Conservation (phyloP, 345 rosid species). For the Cochlearia excelsa region DNA sequence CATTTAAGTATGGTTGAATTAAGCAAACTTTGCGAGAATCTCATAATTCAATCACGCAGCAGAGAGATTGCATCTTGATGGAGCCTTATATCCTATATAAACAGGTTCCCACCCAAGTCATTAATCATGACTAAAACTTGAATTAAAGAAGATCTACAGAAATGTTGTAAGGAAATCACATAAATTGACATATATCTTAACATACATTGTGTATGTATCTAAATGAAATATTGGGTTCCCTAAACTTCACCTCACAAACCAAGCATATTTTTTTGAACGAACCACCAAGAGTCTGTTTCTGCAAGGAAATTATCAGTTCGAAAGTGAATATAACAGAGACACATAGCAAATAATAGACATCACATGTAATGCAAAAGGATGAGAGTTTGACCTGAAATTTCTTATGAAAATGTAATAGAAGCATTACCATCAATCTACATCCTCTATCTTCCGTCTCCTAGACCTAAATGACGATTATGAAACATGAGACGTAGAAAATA, state of each 20-base stretch:
- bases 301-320: conserved; percentile 26
- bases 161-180: background rate
- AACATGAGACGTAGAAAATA: background rate
- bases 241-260: conserved; percentile 56
- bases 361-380: conserved; percentile 11
- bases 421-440: conserved; percentile 38
- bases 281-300: conserved; percentile 56
- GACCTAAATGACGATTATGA: conserved; percentile 40
- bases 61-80: conserved; percentile 64
- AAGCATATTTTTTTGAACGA: conserved; percentile 71
- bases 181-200: background rate
- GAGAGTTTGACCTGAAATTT: conserved; percentile 40
- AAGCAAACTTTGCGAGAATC: conserved; percentile 53
- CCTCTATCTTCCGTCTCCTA: conserved; percentile 57
- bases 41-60: conserved; percentile 57
- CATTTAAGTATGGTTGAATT: conserved; percentile 65
- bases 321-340: background rate
- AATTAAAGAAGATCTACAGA: background rate
- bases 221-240: conserved; percentile 67
- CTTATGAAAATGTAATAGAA: conserved; percentile 32
- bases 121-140: conserved; percentile 7
- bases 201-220: conserved; percentile 74
- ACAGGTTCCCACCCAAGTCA: conserved; percentile 14
- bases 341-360: conserved; percentile 12
- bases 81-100: conserved; percentile 66